Evolutionary conservation across 2,329 filamentous ascomycete species (phyloP).

Genomic region (Dothistroma septosporum): DNA sequence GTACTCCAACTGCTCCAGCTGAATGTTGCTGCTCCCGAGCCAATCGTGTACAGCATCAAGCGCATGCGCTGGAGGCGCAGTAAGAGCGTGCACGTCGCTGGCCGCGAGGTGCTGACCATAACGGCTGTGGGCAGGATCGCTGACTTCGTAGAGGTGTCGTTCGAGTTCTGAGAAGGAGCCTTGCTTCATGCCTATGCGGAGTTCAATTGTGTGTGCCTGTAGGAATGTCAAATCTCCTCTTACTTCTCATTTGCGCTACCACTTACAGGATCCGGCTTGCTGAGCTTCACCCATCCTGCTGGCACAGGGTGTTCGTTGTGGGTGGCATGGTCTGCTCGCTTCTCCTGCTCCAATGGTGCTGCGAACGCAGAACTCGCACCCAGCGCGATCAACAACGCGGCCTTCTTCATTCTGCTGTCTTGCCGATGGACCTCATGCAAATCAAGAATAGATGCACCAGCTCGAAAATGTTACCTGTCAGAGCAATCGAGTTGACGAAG

Average conservation of each 20-base stretch:
- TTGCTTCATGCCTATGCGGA: slow-evolving; percentile 27
- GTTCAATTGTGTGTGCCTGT: slow-evolving; percentile 15
- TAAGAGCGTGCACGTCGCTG: slow-evolving; percentile 53
- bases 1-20: slow-evolving; percentile 13
- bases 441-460: not conserved
- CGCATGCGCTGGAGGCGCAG: slow-evolving; percentile 51
- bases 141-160: slow-evolving; percentile 57
- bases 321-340: slow-evolving; percentile 17
- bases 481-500: not conserved
- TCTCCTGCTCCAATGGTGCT: slow-evolving; percentile 12
- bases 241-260: not conserved
- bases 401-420: not conserved
- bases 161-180: slow-evolving; percentile 44
- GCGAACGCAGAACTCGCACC: slow-evolving; percentile 2
- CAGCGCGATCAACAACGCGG: not conserved
- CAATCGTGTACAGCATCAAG: slow-evolving; percentile 44
- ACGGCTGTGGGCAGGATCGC: slow-evolving; percentile 54
- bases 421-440: not conserved
- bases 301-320: slow-evolving; percentile 20
- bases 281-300: slow-evolving; percentile 17
- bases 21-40: slow-evolving; percentile 42
- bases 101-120: slow-evolving; percentile 57
- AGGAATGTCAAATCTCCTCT: slow-evolving; percentile 5
- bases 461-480: not conserved
- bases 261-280: slow-evolving; percentile 17